Conservation (phyloP, 2,329 filamentous ascomycete genomes). For the Bipolaris oryzae region DNA sequence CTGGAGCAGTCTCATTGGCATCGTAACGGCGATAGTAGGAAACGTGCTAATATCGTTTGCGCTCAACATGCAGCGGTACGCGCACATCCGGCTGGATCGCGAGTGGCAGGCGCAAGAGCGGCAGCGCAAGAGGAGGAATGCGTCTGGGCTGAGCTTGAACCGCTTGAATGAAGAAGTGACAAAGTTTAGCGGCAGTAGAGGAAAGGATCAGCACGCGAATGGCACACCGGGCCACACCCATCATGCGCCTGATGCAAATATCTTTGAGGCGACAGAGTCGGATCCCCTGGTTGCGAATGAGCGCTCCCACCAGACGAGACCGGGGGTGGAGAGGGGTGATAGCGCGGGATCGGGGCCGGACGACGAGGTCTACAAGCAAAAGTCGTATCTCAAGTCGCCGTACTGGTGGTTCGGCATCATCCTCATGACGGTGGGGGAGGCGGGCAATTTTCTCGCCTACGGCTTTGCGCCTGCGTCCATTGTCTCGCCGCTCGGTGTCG, state of each 20-base stretch:
- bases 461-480: constrained; percentile 98
- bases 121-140: constrained; percentile 36
- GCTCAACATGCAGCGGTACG: constrained; percentile 94
- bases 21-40: constrained; percentile 87
- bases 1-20: constrained; percentile 95
- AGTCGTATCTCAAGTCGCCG: constrained; percentile 83
- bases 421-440: constrained; percentile 90
- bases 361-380: constrained; percentile 55
- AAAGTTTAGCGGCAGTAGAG: constrained; percentile 10
- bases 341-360: constrained; percentile 21
- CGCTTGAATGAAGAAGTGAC: constrained; percentile 42
- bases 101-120: constrained; percentile 63
- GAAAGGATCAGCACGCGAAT: constrained; percentile 13
- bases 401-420: constrained; percentile 97
- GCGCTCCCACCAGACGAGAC: constrained; percentile 1
- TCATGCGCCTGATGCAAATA: constrained; percentile 5
- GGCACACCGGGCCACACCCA: constrained; percentile 6
- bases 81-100: constrained; percentile 81
- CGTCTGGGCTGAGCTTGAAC: constrained; percentile 52
- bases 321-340: constrained; percentile 37
- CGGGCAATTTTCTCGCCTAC: constrained; percentile 95
- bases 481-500: constrained; percentile 94
- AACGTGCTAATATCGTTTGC: constrained; percentile 95
- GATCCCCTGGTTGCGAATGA: constrained; percentile 38
- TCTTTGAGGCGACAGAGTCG: constrained; percentile 37